These are phyloP conservation scores for Suillus americanus DNA, from an alignment of 768 basidiomycete species.

Conservation along the genomic window DNA sequence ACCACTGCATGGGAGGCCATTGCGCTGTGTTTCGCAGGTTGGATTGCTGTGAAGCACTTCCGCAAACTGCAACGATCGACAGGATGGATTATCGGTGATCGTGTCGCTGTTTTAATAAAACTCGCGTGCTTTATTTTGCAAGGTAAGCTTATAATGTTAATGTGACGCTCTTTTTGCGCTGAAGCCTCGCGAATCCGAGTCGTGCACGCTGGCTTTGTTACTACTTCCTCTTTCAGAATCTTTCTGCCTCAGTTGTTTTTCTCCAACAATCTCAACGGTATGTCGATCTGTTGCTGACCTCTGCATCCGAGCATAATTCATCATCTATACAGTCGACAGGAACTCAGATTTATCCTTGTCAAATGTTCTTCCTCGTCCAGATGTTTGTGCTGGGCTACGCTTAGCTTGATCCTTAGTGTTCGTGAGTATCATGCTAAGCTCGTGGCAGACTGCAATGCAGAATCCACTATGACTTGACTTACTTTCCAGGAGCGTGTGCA, in stretches of 20 bases:
- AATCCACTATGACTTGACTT: not conserved
- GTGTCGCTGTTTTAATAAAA: not conserved
- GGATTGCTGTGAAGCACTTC: not conserved
- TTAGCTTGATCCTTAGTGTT: not conserved
- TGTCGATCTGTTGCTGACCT: not conserved
- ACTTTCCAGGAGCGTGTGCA: not conserved
- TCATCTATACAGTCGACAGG: not conserved
- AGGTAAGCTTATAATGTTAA: not conserved
- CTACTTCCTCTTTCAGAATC: not conserved
- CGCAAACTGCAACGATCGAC: not conserved
- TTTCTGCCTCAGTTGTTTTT: not conserved
- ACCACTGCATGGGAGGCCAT: not conserved
- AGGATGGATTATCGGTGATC: not conserved
- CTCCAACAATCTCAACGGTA: not conserved
- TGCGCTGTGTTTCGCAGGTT: not conserved
- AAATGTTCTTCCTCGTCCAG: not conserved
- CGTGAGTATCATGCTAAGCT: not conserved
- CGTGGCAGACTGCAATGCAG: not conserved
- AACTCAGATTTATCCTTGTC: not conserved
- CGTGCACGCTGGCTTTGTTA: not conserved
- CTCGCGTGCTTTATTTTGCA: slow-evolving; percentile 1
- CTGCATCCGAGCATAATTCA: not conserved
- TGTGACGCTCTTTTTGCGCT: not conserved
- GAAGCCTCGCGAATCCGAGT: not conserved
- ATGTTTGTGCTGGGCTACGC: not conserved